Percentiles rank a stretch among this genome's conserved stretches.
Conservation (phyloP, 768 basidiomycete genomes). For the Suillus tomentosus region DNA sequence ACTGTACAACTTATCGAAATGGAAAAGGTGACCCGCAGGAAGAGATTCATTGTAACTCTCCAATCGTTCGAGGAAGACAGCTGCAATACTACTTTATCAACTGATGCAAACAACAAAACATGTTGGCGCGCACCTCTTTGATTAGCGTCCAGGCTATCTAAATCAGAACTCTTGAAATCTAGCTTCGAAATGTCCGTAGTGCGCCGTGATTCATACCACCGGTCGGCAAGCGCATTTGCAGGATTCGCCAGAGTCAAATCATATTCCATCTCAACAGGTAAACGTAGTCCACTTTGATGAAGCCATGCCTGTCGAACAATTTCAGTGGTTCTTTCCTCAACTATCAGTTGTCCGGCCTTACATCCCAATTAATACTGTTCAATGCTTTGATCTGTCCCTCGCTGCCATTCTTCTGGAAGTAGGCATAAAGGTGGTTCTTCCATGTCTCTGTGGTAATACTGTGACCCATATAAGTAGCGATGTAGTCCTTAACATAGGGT, state of each 20-base stretch:
- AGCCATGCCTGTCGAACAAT: slow-evolving; percentile 48
- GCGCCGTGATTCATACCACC: slow-evolving; percentile 51
- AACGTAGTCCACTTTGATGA: slow-evolving; percentile 51
- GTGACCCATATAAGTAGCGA: slow-evolving; percentile 53
- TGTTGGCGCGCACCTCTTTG: slow-evolving; percentile 45
- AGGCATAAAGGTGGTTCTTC: slow-evolving; percentile 58
- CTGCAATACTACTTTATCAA: slow-evolving; percentile 26
- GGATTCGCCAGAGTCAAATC: slow-evolving; percentile 54
- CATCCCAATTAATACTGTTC: slow-evolving; percentile 59
- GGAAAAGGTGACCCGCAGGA: slow-evolving; percentile 42
- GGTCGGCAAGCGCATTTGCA: slow-evolving; percentile 52
- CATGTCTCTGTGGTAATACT: slow-evolving; percentile 61
- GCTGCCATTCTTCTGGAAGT: slow-evolving; percentile 44
- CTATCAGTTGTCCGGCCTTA: slow-evolving; percentile 28
- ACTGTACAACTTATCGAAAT: slow-evolving; percentile 47
- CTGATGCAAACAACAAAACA: not conserved
- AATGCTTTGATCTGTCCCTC: slow-evolving; percentile 49
- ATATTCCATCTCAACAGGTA: slow-evolving; percentile 53
- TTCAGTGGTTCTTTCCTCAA: not conserved
- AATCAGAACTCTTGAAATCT: slow-evolving; percentile 46
- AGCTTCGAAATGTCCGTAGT: slow-evolving; percentile 34
- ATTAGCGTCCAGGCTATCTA: slow-evolving; percentile 49
- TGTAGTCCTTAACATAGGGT: slow-evolving; percentile 59
- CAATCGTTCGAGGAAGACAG: slow-evolving; percentile 60
- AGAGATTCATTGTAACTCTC: slow-evolving; percentile 40